Percentiles rank a stretch among this genome's conserved stretches.
Conservation (phyloP, 129 eudicot species). For the Flaveria trinervia region DNA sequence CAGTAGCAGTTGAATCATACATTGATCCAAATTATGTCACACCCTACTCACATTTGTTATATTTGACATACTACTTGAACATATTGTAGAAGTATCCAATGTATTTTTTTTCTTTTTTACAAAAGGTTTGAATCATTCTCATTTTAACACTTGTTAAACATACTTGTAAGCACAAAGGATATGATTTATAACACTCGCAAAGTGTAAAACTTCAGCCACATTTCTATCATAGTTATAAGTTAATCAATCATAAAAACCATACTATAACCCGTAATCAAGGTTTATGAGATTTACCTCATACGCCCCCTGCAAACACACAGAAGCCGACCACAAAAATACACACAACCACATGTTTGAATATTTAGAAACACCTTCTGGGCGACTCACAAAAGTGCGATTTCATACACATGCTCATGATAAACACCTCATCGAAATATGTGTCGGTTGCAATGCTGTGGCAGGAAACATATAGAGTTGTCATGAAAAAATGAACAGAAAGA, state of each 20-base stretch:
- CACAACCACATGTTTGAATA: neutral
- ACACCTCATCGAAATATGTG: neutral
- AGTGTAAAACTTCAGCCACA: neutral
- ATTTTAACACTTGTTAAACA: neutral
- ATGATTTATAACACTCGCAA: neutral
- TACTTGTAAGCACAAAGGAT: neutral
- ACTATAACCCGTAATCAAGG: neutral
- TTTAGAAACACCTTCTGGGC: neutral
- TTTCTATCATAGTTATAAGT: neutral
- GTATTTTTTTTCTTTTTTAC: too few species aligned
- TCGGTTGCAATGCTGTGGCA: neutral
- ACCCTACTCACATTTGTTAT: too few species aligned
- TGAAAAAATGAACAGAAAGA: neutral
- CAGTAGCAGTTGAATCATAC: too few species aligned
- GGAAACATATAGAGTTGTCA: neutral
- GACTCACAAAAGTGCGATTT: neutral
- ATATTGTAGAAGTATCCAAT: too few species aligned
- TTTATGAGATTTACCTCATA: neutral
- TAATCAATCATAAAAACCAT: neutral
- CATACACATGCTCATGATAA: neutral
- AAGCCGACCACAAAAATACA: neutral
- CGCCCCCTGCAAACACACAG: neutral
- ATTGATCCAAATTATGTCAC: too few species aligned
- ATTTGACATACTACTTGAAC: too few species aligned
- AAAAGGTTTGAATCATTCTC: neutral